phyloP scores from a whole-genome alignment of 2,329 filamentous ascomycete genomes.

The Coleophoma eucalyptorum region DNA sequence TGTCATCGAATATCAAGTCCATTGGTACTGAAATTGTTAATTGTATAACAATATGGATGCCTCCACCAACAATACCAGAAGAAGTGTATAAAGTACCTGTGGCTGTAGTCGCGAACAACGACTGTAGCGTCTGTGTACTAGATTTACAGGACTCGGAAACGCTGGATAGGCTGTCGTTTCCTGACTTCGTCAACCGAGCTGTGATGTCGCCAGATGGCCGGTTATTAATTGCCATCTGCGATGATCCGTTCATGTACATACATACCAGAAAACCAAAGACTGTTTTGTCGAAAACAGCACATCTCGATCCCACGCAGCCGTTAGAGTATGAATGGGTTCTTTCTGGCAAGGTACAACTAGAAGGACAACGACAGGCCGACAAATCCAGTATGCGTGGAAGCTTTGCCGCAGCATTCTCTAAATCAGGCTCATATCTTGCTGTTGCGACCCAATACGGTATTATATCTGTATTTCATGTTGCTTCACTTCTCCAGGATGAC shows the following conservation, averaged over 20 bases:
- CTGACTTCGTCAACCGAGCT: conserved; percentile 88
- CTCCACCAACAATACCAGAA: conserved; percentile 31
- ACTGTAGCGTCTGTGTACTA: conserved; percentile 83
- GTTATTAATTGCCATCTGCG: conserved; percentile 78
- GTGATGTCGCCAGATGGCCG: conserved; percentile 88
- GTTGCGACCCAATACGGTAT: conserved; percentile 78
- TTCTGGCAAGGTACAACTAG: conserved; percentile 49
- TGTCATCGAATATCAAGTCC: conserved; percentile 45
- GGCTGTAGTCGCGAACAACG: conserved; percentile 85
- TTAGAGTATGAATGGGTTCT: conserved; percentile 45
- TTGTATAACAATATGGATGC: conserved; percentile 62
- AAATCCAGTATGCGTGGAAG: conserved; percentile 58
- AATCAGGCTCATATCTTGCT: conserved; percentile 66
- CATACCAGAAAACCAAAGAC: conserved; percentile 50
- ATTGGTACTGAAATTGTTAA: conserved; percentile 60
- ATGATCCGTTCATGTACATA: conserved; percentile 83
- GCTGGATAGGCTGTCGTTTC: conserved; percentile 68
- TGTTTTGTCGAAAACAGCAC: conserved; percentile 14
- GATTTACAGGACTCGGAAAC: conserved; percentile 66
- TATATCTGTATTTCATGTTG: conserved; percentile 69
- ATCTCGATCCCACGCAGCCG: conserved; percentile 17
- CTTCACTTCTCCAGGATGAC: conserved; percentile 38
- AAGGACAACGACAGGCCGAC: conserved; percentile 53
- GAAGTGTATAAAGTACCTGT: conserved; percentile 49
- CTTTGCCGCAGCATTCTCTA: conserved; percentile 76